Evolutionary conservation across 371 early-diverging fungal genomes (phyloP).

Genomic region (Globomyces sp.): DNA sequence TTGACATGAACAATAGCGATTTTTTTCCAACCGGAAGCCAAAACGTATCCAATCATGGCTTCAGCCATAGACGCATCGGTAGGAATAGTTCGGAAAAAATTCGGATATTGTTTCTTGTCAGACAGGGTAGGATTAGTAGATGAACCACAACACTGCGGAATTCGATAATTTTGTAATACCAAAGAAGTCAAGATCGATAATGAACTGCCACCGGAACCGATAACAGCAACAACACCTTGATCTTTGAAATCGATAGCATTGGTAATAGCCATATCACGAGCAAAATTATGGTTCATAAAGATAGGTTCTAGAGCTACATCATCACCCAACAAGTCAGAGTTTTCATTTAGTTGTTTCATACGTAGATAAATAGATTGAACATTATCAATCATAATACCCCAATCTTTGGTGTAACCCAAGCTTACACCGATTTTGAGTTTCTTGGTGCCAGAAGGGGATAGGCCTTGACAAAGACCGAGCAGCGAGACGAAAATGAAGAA

Average conservation of each 20-base stretch:
- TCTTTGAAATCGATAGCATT: not conserved
- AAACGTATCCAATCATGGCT: not conserved
- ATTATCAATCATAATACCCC: not conserved
- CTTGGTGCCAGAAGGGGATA: not conserved
- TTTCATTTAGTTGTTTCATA: not conserved
- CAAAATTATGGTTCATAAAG: not conserved
- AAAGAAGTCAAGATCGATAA: constrained; percentile 7
- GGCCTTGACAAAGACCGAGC: not conserved
- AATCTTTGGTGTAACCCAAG: not conserved
- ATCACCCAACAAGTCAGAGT: not conserved
- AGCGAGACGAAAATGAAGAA: not conserved
- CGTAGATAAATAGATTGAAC: not conserved
- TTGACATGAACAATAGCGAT: not conserved
- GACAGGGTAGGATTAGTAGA: constrained; percentile 24
- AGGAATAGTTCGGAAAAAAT: constrained; percentile 32
- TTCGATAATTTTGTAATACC: constrained; percentile 8
- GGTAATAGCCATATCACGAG: not conserved
- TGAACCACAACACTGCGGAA: constrained; percentile 28
- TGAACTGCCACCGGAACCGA: constrained; percentile 27
- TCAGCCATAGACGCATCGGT: not conserved
- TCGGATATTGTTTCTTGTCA: constrained; percentile 20
- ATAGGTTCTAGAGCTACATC: not conserved
- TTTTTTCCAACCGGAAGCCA: not conserved
- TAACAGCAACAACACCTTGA: not conserved
- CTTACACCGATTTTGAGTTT: not conserved